A percentile compares a stretch with the other conserved stretches of the same genome.
Conservation (phyloP, 768 basidiomycete genomes). For the Serendipita vermifera region DNA sequence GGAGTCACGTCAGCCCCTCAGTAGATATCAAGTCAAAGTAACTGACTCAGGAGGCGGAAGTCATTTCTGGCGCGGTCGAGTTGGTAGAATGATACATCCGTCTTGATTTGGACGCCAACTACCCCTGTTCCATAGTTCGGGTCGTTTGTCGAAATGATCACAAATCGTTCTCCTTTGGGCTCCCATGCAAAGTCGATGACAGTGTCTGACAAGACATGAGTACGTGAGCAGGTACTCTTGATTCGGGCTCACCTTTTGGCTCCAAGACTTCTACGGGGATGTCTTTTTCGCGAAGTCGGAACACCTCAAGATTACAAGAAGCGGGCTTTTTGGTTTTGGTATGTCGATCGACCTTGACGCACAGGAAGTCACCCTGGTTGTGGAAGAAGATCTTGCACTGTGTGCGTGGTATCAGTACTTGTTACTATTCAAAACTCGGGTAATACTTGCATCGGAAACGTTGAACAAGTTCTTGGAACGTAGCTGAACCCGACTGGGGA, state of each 20-base stretch:
- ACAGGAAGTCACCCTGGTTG: slow-evolving; percentile 94
- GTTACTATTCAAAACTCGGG: background rate
- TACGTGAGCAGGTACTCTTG: background rate
- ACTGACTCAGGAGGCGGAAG: slow-evolving; percentile 74
- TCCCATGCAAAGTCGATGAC: slow-evolving; percentile 98
- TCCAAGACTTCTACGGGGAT: slow-evolving; percentile 96
- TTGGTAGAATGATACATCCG: slow-evolving; percentile 92
- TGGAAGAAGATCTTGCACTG: slow-evolving; percentile 99
- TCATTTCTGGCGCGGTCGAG: slow-evolving; percentile 86
- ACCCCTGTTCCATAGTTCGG: slow-evolving; percentile 84
- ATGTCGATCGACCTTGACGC: slow-evolving; percentile 97
- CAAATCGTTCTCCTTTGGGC: slow-evolving; percentile 93
- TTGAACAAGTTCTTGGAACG: slow-evolving; percentile 97
- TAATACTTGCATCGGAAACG: slow-evolving; percentile 71
- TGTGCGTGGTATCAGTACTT: background rate
- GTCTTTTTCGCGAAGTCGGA: slow-evolving; percentile 94
- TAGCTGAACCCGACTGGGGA: slow-evolving; percentile 71
- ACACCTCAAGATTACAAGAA: slow-evolving; percentile 96
- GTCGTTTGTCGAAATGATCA: slow-evolving; percentile 86
- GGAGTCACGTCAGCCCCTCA: background rate
- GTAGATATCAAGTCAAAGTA: background rate
- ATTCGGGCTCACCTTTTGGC: slow-evolving; percentile 57
- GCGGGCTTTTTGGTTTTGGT: slow-evolving; percentile 98
- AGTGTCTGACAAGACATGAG: slow-evolving; percentile 44
- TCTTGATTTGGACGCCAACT: slow-evolving; percentile 89